A percentile compares a stretch with the other conserved stretches of the same genome.
Evolutionary conservation across 1,139 yeast species (phyloP).

Genomic region (Scheffersomyces segobiensis): DNA sequence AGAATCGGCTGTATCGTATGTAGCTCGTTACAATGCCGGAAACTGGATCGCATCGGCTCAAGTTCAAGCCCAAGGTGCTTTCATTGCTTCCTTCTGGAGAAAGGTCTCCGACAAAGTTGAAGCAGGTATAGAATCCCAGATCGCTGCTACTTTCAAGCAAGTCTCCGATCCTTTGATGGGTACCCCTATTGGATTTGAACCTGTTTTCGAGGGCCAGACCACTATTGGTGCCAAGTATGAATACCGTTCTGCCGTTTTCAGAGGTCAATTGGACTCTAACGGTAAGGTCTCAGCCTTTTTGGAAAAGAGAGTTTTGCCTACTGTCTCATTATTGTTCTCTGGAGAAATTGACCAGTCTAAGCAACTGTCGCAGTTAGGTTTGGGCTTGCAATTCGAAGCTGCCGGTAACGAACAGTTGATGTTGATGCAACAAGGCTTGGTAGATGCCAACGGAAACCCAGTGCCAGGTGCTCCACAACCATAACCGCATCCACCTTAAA

Average conservation of each 20-base stretch:
- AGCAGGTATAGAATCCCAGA: slow-evolving; percentile 93
- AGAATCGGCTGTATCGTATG: slow-evolving; percentile 88
- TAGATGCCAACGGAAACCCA: slow-evolving; percentile 81
- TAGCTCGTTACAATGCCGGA: slow-evolving; percentile 84
- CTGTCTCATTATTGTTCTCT: slow-evolving; percentile 82
- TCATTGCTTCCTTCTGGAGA: slow-evolving; percentile 92
- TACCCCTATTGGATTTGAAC: slow-evolving; percentile 76
- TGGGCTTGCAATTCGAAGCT: slow-evolving; percentile 92
- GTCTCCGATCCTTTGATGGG: slow-evolving; percentile 81
- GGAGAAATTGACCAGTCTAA: slow-evolving; percentile 91
- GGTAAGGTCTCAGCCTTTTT: slow-evolving; percentile 91
- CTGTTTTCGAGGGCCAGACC: slow-evolving; percentile 87
- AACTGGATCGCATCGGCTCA: slow-evolving; percentile 96
- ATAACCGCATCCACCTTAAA: slow-evolving; percentile 9
- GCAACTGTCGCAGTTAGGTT: slow-evolving; percentile 81
- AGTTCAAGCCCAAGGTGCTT: slow-evolving; percentile 89
- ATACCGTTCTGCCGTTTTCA: slow-evolving; percentile 92
- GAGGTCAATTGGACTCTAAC: slow-evolving; percentile 90
- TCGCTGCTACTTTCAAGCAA: slow-evolving; percentile 78
- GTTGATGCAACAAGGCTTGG: slow-evolving; percentile 75
- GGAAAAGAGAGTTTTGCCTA: slow-evolving; percentile 93
- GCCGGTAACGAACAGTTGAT: slow-evolving; percentile 90
- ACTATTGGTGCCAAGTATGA: slow-evolving; percentile 97
- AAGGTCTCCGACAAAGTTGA: slow-evolving; percentile 89
- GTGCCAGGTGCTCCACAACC: slow-evolving; percentile 68